phyloP scores from a whole-genome alignment of 2,329 filamentous ascomycete genomes.

The Gliomastix tumulicola region DNA sequence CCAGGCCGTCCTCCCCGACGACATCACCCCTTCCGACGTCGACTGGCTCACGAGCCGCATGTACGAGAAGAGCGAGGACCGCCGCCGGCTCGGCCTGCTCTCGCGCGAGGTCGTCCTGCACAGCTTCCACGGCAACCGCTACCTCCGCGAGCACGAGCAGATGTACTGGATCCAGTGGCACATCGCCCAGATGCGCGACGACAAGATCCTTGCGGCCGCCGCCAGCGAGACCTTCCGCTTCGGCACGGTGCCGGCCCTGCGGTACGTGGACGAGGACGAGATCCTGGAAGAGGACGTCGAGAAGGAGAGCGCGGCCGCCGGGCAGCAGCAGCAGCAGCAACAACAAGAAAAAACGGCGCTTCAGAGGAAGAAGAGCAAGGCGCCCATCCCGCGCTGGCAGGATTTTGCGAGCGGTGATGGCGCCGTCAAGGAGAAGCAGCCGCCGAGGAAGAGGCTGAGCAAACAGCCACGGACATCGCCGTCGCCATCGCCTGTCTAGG shows the following conservation, averaged over 20 bases:
- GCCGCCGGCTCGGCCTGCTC: slow-evolving; percentile 50
- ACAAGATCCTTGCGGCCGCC: slow-evolving; percentile 5
- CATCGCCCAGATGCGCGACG: slow-evolving; percentile 17
- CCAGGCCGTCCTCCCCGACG: slow-evolving; percentile 19
- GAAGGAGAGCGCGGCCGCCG: background rate
- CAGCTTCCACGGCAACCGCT: slow-evolving; percentile 51
- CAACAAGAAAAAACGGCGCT: background rate
- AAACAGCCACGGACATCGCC: too few species aligned
- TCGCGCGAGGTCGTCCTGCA: slow-evolving; percentile 51
- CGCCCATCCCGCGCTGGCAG: too few species aligned
- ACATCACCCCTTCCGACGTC: slow-evolving; percentile 40
- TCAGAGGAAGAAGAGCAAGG: too few species aligned
- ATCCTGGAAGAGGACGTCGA: background rate
- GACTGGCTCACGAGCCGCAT: slow-evolving; percentile 46
- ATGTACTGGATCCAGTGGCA: slow-evolving; percentile 45
- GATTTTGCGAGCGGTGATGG: background rate
- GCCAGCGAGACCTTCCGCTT: slow-evolving; percentile 11
- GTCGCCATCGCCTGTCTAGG: too few species aligned
- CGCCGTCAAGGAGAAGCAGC: background rate
- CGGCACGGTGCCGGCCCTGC: slow-evolving; percentile 8
- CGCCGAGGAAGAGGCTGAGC: slow-evolving; percentile 3
- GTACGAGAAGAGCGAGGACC: slow-evolving; percentile 51
- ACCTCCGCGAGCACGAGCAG: slow-evolving; percentile 56
- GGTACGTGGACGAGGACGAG: slow-evolving; percentile 10
- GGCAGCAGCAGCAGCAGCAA: too few species aligned